Evolutionary conservation across 306 rosid species (phyloP).

Genomic region (Trifolium repens): DNA sequence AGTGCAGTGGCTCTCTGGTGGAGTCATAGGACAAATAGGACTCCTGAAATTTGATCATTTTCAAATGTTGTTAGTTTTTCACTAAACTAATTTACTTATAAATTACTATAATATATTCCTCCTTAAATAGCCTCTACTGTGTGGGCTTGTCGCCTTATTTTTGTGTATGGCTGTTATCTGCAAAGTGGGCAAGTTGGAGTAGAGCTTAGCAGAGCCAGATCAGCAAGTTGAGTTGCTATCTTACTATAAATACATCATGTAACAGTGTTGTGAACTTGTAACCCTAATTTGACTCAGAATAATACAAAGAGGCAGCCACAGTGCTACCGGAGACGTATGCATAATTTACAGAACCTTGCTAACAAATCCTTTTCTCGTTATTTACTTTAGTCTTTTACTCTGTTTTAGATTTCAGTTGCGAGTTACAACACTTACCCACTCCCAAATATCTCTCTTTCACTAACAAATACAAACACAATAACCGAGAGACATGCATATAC

Average conservation of each 20-base stretch:
- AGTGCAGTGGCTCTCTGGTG: slow-evolving; percentile 31
- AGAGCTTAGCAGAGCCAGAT: slow-evolving; percentile 2
- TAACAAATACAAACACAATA: background rate
- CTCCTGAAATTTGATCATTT: slow-evolving; percentile 29
- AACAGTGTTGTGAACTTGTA: background rate
- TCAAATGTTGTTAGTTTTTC: slow-evolving; percentile 14
- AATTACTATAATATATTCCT: slow-evolving; percentile 15
- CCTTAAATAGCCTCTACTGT: slow-evolving; percentile 25
- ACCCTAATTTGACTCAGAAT: background rate
- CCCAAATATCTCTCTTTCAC: slow-evolving; percentile 6
- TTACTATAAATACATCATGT: background rate
- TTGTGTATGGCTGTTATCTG: background rate
- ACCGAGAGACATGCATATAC: slow-evolving; percentile 6
- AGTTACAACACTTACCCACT: slow-evolving; percentile 21
- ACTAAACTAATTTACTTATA: slow-evolving; percentile 9
- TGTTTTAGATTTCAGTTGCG: background rate
- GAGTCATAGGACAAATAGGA: slow-evolving; percentile 30
- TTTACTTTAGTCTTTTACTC: background rate
- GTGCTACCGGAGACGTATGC: background rate
- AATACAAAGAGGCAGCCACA: background rate
- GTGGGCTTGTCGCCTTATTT: slow-evolving; percentile 29
- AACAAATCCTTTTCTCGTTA: background rate
- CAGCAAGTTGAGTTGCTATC: background rate
- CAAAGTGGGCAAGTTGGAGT: background rate
- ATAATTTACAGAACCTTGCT: background rate